A percentile compares a stretch with the other conserved stretches of the same genome.
phyloP scores from a whole-genome alignment of 495 filamentous ascomycete genomes.

The Talaromyces proteolyticus region DNA sequence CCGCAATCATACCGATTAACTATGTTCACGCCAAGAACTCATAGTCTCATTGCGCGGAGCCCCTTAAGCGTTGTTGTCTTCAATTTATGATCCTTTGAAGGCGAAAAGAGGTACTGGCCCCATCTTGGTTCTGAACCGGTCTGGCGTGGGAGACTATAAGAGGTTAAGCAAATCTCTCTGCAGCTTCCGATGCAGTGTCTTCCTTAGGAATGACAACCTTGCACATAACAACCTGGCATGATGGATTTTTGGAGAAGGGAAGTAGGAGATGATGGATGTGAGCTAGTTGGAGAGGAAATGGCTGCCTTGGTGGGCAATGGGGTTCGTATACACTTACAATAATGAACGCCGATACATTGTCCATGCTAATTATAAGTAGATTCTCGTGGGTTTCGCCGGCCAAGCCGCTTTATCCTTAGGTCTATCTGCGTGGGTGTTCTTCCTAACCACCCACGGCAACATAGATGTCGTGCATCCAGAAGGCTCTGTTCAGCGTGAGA shows the following conservation, averaged over 20 bases:
- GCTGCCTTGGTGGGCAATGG: conserved; percentile 27
- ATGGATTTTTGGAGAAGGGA: conserved; percentile 13
- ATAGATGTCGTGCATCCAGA: conserved; percentile 18
- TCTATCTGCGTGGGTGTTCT: conserved; percentile 31
- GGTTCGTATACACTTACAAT: conserved; percentile 15
- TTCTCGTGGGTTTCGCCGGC: conserved; percentile 24
- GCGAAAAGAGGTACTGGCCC: too few species aligned
- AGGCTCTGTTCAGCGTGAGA: conserved; percentile 17
- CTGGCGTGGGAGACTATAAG: not conserved
- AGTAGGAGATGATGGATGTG: conserved; percentile 14
- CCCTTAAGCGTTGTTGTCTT: too few species aligned
- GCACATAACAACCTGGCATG: not conserved
- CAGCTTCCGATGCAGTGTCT: not conserved
- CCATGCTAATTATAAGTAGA: conserved; percentile 12
- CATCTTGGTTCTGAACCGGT: not conserved
- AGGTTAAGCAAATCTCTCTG: not conserved
- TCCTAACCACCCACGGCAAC: conserved; percentile 35
- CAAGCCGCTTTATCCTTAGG: conserved; percentile 22
- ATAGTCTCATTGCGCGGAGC: too few species aligned
- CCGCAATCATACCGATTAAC: too few species aligned
- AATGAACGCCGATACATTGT: too few species aligned
- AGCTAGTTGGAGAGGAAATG: conserved; percentile 29
- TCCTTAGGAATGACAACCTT: not conserved
- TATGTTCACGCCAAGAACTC: too few species aligned
- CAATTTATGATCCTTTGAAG: too few species aligned